phyloP scores from a whole-genome alignment of 805 yeast species.

The Limtongozyma cylindracea region DNA sequence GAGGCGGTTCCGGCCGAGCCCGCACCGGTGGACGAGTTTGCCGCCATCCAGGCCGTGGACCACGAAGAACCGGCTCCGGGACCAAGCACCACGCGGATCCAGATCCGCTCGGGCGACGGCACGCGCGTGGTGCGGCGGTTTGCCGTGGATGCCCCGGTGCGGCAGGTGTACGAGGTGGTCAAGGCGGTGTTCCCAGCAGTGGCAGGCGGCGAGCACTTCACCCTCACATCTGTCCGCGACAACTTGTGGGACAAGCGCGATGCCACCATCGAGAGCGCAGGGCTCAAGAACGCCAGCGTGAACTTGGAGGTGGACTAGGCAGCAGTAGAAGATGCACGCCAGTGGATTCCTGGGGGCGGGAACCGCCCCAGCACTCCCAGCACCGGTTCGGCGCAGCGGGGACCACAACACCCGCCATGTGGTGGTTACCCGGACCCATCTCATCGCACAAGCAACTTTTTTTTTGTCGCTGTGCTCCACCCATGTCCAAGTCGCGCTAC shows the following conservation, averaged over 20 bases:
- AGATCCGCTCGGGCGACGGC: slow-evolving; percentile 80
- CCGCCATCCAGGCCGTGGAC: slow-evolving; percentile 19
- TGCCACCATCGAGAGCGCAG: slow-evolving; percentile 42
- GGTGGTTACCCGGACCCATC: too few relatives aligned
- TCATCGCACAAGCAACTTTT: not conserved
- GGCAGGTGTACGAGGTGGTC: slow-evolving; percentile 33
- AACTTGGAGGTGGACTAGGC: slow-evolving; percentile 21
- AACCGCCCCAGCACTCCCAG: not conserved
- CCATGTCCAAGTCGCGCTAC: slow-evolving; percentile 9
- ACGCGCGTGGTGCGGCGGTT: slow-evolving; percentile 55
- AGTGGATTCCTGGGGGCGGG: slow-evolving; percentile 1
- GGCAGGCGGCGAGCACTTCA: slow-evolving; percentile 10
- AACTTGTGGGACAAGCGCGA: slow-evolving; percentile 33
- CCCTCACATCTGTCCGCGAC: slow-evolving; percentile 9
- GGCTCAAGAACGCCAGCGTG: slow-evolving; percentile 61
- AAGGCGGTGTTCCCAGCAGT: slow-evolving; percentile 26
- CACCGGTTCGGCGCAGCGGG: not conserved
- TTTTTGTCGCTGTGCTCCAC: not conserved
- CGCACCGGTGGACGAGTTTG: slow-evolving; percentile 6
- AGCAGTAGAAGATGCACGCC: not conserved
- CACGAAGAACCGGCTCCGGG: slow-evolving; percentile 41
- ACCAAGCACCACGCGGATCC: slow-evolving; percentile 52
- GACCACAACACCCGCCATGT: slow-evolving; percentile 5
- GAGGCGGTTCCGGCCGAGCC: slow-evolving; percentile 8
- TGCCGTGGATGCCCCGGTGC: slow-evolving; percentile 24